phyloP scores from a whole-genome alignment of 2,329 filamentous ascomycete genomes.

The Phaeosphaeria sp. region DNA sequence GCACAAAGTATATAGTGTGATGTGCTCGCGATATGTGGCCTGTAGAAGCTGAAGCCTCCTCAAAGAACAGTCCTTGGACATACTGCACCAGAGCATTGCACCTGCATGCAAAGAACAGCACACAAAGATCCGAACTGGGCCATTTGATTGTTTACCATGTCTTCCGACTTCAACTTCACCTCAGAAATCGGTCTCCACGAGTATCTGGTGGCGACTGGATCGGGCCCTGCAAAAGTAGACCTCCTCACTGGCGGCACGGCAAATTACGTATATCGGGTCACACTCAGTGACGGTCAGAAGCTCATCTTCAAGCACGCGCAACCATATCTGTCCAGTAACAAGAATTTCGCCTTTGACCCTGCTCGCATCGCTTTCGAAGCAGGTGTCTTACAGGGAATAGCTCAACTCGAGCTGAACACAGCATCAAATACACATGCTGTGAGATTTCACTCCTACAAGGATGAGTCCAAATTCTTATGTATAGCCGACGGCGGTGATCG shows the following conservation, averaged over 20 bases:
- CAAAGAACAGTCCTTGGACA: too few species aligned
- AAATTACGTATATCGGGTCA: constrained; percentile 46
- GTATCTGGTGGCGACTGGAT: constrained; percentile 22
- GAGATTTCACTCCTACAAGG: constrained; percentile 31
- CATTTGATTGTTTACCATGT: neutral
- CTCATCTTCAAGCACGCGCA: constrained; percentile 46
- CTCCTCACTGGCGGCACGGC: constrained; percentile 42
- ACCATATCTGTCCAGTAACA: constrained; percentile 32
- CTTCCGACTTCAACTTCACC: constrained; percentile 19
- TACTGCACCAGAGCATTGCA: too few species aligned
- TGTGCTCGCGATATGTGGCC: neutral
- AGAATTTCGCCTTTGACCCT: constrained; percentile 31
- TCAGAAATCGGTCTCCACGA: constrained; percentile 24
- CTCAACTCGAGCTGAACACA: neutral
- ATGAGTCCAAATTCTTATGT: constrained; percentile 31
- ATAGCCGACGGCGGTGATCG: constrained; percentile 39
- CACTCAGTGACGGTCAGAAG: constrained; percentile 12
- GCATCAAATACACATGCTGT: constrained; percentile 26
- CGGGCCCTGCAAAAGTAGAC: constrained; percentile 10
- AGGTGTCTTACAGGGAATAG: constrained; percentile 26
- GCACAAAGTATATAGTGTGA: neutral
- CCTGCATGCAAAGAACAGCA: too few species aligned
- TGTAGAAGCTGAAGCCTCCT: neutral
- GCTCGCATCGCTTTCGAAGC: constrained; percentile 46
- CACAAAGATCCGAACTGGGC: neutral